These are phyloP conservation scores for Lactarius psammicola DNA, from an alignment of 768 basidiomycete species.

Conservation along the genomic window DNA sequence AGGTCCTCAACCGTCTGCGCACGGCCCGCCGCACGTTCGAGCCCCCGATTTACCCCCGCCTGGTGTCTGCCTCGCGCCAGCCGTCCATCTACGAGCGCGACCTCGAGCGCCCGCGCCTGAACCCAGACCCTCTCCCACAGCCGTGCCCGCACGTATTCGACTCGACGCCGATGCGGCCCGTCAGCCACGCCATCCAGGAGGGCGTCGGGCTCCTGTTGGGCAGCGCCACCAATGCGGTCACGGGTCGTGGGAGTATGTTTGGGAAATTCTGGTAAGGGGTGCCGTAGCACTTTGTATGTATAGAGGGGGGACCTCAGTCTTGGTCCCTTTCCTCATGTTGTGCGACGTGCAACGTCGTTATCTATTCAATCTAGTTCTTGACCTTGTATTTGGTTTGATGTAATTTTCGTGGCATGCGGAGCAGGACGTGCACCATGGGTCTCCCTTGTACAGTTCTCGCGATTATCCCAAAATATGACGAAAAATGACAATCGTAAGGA, in stretches of 20 bases:
- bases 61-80: conserved; percentile 51
- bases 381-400: background rate
- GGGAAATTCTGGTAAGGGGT: conserved; percentile 56
- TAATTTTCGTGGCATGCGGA: background rate
- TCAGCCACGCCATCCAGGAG: conserved; percentile 70
- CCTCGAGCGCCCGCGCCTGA: conserved; percentile 51
- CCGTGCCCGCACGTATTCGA: conserved; percentile 81
- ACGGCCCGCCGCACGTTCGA: conserved; percentile 57
- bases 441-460: no score
- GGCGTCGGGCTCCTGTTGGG: conserved; percentile 66
- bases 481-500: no score
- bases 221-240: conserved; percentile 30
- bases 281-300: background rate
- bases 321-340: background rate
- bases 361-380: background rate
- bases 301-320: background rate
- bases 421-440: background rate
- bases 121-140: conserved; percentile 54
- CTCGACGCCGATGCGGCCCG: conserved; percentile 69
- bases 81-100: conserved; percentile 79
- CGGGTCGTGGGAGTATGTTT: conserved; percentile 49
- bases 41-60: conserved; percentile 45
- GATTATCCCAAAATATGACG: no score
- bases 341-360: background rate
- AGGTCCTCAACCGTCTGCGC: conserved; percentile 60